Conservation (phyloP, 192 early-diverging fungal genomes). For the Coemansia sp. region DNA sequence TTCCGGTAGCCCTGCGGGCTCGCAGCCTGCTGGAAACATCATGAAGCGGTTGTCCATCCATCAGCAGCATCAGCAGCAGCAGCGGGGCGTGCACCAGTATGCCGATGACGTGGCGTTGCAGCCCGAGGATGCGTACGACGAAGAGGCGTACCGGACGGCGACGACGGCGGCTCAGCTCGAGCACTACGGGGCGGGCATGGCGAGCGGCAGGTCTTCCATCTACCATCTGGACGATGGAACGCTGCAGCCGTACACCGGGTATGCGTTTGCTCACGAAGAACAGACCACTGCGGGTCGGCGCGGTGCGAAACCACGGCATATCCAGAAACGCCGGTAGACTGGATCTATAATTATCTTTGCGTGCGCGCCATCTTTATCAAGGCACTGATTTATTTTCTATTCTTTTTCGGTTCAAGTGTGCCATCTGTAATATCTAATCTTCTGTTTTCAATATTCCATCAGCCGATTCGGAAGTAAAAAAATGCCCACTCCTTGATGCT, state of each 20-base stretch:
- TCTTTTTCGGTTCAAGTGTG: not conserved
- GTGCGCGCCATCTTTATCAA: too few relatives aligned
- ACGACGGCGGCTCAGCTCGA: too few relatives aligned
- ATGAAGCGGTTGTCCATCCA: not conserved
- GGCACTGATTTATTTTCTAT: not conserved
- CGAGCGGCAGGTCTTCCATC: constrained; percentile 37
- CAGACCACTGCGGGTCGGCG: not conserved
- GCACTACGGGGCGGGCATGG: too few relatives aligned
- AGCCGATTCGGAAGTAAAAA: too few relatives aligned
- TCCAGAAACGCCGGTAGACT: constrained; percentile 6
- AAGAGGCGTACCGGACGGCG: too few relatives aligned
- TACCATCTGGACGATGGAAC: constrained; percentile 42
- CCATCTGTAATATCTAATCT: too few relatives aligned
- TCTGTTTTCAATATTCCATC: too few relatives aligned
- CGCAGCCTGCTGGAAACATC: not conserved
- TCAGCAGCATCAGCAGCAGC: constrained; percentile 10
- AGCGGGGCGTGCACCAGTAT: constrained; percentile 7
- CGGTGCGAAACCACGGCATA: not conserved
- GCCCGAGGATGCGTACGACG: constrained; percentile 8
- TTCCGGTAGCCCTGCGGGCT: constrained; percentile 1
- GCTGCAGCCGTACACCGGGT: constrained; percentile 40
- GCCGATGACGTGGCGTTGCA: constrained; percentile 17
- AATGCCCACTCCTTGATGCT: too few relatives aligned
- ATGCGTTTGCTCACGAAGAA: constrained; percentile 43
- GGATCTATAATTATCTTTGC: too few relatives aligned